Percentiles rank a stretch among this genome's conserved stretches.
Evolutionary conservation across 225 moss, liverwort and hornwort species (phyloP).

Genomic region (Climacium dendroides): DNA sequence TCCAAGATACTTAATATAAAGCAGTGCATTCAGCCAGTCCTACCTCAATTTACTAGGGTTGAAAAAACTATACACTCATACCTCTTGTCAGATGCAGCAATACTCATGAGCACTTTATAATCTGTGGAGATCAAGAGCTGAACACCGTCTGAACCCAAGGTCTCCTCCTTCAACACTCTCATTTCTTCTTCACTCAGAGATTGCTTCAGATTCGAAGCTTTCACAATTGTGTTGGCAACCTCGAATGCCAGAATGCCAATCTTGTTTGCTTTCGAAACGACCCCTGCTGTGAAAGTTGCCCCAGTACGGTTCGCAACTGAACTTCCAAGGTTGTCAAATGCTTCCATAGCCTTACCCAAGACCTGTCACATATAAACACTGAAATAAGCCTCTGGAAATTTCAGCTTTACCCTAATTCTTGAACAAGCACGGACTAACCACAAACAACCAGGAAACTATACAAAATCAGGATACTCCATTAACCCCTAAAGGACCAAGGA

Average conservation of each 20-base stretch:
- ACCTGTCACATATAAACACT: slow-evolving; percentile 18
- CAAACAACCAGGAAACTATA: not conserved
- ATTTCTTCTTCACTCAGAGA: slow-evolving; percentile 54
- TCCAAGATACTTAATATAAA: not conserved
- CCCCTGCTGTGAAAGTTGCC: slow-evolving; percentile 42
- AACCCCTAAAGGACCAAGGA: not conserved
- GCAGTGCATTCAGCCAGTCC: not conserved
- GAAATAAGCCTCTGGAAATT: not conserved
- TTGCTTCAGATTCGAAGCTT: slow-evolving; percentile 62
- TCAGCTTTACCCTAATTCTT: not conserved
- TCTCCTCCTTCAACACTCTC: slow-evolving; percentile 53
- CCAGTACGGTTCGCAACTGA: slow-evolving; percentile 49
- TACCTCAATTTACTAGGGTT: not conserved
- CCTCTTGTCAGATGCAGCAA: slow-evolving; percentile 71
- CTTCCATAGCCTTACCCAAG: slow-evolving; percentile 46
- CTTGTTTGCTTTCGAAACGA: slow-evolving; percentile 45
- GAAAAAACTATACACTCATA: not conserved
- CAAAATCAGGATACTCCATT: not conserved
- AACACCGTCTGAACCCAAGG: slow-evolving; percentile 49
- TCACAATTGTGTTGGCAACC: slow-evolving; percentile 71
- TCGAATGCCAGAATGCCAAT: slow-evolving; percentile 68
- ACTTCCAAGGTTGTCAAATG: slow-evolving; percentile 57
- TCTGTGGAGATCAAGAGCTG: slow-evolving; percentile 58
- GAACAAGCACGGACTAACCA: not conserved
- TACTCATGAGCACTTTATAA: slow-evolving; percentile 36